Evolutionary conservation across 768 basidiomycete species (phyloP).

Genomic region (Rhizopogon vinicolor): DNA sequence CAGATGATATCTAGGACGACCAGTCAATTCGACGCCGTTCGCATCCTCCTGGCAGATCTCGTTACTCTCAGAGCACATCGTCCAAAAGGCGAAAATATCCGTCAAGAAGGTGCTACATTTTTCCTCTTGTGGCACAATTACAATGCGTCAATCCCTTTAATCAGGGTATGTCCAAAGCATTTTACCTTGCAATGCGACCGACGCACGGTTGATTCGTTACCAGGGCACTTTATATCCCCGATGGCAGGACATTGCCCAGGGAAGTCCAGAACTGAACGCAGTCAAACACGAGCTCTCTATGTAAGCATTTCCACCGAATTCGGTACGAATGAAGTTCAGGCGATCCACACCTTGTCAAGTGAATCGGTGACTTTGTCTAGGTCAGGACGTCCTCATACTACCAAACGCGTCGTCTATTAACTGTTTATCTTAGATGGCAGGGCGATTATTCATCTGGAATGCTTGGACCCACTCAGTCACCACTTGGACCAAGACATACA

Average conservation of each 20-base stretch:
- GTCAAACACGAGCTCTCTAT: slow-evolving; percentile 24
- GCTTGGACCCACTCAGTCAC: background rate
- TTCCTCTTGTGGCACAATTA: slow-evolving; percentile 20
- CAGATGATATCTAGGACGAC: slow-evolving; percentile 7
- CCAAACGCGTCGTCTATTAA: background rate
- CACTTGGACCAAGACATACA: background rate
- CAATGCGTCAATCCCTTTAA: slow-evolving; percentile 5
- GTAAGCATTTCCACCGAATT: slow-evolving; percentile 9
- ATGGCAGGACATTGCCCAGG: slow-evolving; percentile 19
- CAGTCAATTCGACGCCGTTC: slow-evolving; percentile 12
- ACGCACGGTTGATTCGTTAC: background rate
- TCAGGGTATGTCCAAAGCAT: background rate
- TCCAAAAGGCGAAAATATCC: slow-evolving; percentile 23
- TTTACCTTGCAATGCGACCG: background rate
- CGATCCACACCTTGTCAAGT: background rate
- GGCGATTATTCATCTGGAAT: background rate
- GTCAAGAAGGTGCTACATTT: slow-evolving; percentile 13
- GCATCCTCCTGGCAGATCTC: slow-evolving; percentile 23
- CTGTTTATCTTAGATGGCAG: background rate
- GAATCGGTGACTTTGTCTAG: background rate
- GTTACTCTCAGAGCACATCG: slow-evolving; percentile 25
- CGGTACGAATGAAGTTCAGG: background rate
- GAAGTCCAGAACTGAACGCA: slow-evolving; percentile 17
- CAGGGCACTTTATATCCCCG: slow-evolving; percentile 20
- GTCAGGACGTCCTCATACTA: background rate